Conservation (phyloP, 164 flowering plant genomes). For the Dillenia suffruticosa region DNA sequence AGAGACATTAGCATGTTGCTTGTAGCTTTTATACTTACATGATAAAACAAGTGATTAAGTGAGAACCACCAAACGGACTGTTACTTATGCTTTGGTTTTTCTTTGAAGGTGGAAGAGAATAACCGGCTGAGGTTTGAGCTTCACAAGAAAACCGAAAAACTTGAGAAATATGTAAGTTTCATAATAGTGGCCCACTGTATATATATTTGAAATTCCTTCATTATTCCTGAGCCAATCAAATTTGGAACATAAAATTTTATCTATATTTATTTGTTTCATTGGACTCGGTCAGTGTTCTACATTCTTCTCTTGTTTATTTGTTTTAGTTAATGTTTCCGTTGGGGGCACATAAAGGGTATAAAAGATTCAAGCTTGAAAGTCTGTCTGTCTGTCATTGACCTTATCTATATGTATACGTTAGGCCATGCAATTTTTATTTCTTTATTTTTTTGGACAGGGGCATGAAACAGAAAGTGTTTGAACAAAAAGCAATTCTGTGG, state of each 20-base stretch:
- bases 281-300: too few relatives aligned
- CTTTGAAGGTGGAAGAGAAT: constrained; percentile 64
- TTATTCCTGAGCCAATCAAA: background rate
- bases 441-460: too few relatives aligned
- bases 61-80: background rate
- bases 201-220: background rate
- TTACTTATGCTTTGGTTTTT: constrained; percentile 2
- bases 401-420: too few relatives aligned
- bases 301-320: background rate
- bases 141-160: constrained; percentile 35
- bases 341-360: background rate
- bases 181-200: background rate
- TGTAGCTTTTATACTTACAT: constrained; percentile 1
- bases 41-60: background rate
- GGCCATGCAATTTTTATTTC: too few relatives aligned
- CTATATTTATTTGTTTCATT: too few relatives aligned
- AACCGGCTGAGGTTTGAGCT: constrained; percentile 57
- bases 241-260: too few relatives aligned
- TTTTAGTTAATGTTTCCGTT: background rate
- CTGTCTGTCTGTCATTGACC: too few relatives aligned
- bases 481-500: too few relatives aligned
- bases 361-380: too few relatives aligned
- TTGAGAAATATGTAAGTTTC: constrained; percentile 60
- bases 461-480: too few relatives aligned
- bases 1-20: background rate